Evolutionary conservation across 148 eudicot genomes (phyloP), one percentile per base, ranked within the genome.

Genomic region (Heliosperma pusillum): DNA sequence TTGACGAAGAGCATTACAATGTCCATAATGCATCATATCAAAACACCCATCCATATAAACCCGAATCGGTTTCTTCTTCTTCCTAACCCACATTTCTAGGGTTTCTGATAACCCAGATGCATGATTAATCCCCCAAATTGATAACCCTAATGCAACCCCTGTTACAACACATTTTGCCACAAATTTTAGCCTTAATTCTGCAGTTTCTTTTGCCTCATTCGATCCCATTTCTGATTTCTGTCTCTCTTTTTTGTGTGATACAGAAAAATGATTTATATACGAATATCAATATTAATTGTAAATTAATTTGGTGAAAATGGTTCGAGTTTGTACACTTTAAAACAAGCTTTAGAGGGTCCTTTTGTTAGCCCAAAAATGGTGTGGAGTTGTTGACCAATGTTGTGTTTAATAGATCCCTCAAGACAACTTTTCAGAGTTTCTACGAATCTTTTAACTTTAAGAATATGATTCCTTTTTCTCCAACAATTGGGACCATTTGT

Each of bases 11-110:
- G 98, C 98, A 76, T 95, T 95, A 73, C 97, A 95, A 75, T 95
- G 98, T 3, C 97, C 98, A 65, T 95, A 95, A 78, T 95, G 98
- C 98, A 95, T 95, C 98, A 95, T 92, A 71, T 95, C 98, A 68
- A 95, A 95, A 76, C 98, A 95, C 0, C 98, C 98, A 71, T 95
- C 98, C 98, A 95, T 95, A 71, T 95, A 95, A 10, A 95, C 97
- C 45, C 97, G 83, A 61, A 92, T 73, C 11, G 96, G 97, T 75
- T 83, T 84, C 68, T 87, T 70, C 73, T 67, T 67, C 71, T 42
- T 67, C 65, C 60, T 81, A 17, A 58, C 70, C 75, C 80, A 72
- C 83, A 82, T 70, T 70, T 70, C 81, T 68, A 79, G 72, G 61
- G 90, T 86, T 60, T 76, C 80, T 19, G 79, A 75, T 16, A 88